Evolutionary conservation across 208 protist genomes (phyloP).

Genomic region (Acanthamoeba sp.): DNA sequence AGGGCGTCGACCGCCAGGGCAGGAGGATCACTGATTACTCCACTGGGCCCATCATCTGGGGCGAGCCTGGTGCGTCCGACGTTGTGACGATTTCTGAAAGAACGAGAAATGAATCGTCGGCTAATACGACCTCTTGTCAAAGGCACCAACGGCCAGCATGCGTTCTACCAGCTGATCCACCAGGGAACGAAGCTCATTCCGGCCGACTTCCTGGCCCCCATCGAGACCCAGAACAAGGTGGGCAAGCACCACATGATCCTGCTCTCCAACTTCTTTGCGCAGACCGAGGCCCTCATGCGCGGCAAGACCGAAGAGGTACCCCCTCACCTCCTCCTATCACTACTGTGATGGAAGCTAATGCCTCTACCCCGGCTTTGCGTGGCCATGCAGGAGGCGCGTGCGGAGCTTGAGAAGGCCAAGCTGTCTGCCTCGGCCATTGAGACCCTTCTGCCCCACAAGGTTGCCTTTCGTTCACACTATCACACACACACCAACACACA

Average conservation of each 20-base stretch:
- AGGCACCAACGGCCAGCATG: slow-evolving; percentile 90
- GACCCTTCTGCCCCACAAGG: slow-evolving; percentile 83
- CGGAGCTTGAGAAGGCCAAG: slow-evolving; percentile 83
- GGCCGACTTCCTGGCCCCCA: slow-evolving; percentile 96
- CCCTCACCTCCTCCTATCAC: too few relatives aligned
- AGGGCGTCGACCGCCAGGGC: slow-evolving; percentile 84
- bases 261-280: slow-evolving; percentile 97
- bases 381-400: slow-evolving; percentile 69
- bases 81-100: too few relatives aligned
- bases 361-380: not conserved
- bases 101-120: not conserved
- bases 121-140: not conserved
- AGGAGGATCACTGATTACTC: slow-evolving; percentile 86
- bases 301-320: slow-evolving; percentile 94
- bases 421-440: slow-evolving; percentile 75
- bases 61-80: slow-evolving; percentile 95
- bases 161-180: slow-evolving; percentile 98
- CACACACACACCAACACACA: too few relatives aligned
- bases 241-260: slow-evolving; percentile 97
- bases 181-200: slow-evolving; percentile 97
- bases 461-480: not conserved
- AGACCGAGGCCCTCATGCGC: slow-evolving; percentile 98
- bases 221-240: slow-evolving; percentile 94
- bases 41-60: slow-evolving; percentile 97
- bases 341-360: too few relatives aligned